These are phyloP conservation scores for Solanum dulcamara DNA, from an alignment of 257 asterid genomes.

Conservation along the genomic window DNA sequence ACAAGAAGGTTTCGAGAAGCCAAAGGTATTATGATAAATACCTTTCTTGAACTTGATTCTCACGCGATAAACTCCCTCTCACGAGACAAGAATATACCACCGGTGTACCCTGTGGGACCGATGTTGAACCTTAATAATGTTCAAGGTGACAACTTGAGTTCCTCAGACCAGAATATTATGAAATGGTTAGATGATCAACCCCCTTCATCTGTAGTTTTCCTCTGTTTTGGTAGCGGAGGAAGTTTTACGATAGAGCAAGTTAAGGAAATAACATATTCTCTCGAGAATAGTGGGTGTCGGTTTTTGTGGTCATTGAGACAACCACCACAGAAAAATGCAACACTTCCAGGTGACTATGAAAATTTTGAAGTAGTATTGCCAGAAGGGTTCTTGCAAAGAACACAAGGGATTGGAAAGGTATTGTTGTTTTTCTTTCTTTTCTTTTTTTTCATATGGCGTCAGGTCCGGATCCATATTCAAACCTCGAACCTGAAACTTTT, in stretches of 20 bases:
- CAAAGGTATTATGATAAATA: conserved; percentile 18
- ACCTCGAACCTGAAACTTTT: not conserved
- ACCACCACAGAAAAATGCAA: not conserved
- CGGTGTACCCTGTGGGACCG: conserved; percentile 25
- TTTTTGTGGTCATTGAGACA: conserved; percentile 47
- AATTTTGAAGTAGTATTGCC: conserved; percentile 6
- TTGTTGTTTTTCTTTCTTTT: not conserved
- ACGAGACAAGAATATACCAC: conserved; percentile 11
- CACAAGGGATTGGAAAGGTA: conserved; percentile 12
- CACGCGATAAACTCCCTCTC: conserved; percentile 11
- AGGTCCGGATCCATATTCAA: not conserved
- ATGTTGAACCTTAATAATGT: not conserved
- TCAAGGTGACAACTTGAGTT: not conserved
- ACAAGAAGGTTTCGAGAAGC: conserved; percentile 7
- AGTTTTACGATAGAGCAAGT: not conserved
- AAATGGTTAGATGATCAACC: conserved; percentile 22
- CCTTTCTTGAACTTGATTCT: conserved; percentile 19
- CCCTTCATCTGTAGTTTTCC: conserved; percentile 8
- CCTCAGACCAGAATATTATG: not conserved
- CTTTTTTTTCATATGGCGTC: not conserved
- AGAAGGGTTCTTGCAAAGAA: conserved; percentile 20
- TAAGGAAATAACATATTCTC: conserved; percentile 24
- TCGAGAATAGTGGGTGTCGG: conserved; percentile 25
- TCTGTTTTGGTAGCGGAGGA: conserved; percentile 18
- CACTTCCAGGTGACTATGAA: not conserved